These are phyloP conservation scores for Gossypium turneri DNA, from an alignment of 345 rosid species.

Conservation along the genomic window DNA sequence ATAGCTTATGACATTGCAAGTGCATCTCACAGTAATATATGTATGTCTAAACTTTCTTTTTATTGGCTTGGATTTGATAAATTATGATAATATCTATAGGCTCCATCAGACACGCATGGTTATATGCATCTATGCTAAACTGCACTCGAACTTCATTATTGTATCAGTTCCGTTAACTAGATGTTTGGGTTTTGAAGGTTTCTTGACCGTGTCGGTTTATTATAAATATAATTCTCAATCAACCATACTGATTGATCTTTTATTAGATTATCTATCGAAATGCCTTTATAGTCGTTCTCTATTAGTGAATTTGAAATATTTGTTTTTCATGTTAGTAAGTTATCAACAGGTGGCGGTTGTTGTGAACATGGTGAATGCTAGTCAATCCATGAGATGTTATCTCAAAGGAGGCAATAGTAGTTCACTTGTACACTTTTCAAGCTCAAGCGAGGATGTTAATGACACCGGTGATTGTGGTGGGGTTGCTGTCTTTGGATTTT, in stretches of 20 bases:
- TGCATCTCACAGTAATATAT: neutral
- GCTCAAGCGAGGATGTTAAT: conserved; percentile 35
- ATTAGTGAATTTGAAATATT: neutral
- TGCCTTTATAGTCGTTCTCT: neutral
- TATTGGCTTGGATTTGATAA: neutral
- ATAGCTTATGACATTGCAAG: neutral
- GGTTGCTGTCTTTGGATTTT: conserved; percentile 59
- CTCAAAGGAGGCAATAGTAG: conserved; percentile 41
- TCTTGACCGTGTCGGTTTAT: neutral
- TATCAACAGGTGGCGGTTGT: conserved; percentile 50
- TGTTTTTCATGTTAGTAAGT: neutral
- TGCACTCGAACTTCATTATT: neutral
- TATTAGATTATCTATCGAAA: neutral
- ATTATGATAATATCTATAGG: neutral
- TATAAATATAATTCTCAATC: neutral
- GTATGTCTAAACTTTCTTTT: neutral
- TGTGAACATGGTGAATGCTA: conserved; percentile 50
- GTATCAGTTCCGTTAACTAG: neutral
- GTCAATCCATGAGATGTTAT: conserved; percentile 66
- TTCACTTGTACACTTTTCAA: conserved; percentile 61
- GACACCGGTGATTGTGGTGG: conserved; percentile 81
- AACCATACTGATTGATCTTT: neutral
- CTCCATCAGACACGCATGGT: neutral
- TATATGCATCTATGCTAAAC: neutral
- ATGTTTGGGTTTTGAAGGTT: neutral